Evolutionary conservation across 192 early-diverging fungal genomes (phyloP).

Genomic region (Ambispora gerdemannii): DNA sequence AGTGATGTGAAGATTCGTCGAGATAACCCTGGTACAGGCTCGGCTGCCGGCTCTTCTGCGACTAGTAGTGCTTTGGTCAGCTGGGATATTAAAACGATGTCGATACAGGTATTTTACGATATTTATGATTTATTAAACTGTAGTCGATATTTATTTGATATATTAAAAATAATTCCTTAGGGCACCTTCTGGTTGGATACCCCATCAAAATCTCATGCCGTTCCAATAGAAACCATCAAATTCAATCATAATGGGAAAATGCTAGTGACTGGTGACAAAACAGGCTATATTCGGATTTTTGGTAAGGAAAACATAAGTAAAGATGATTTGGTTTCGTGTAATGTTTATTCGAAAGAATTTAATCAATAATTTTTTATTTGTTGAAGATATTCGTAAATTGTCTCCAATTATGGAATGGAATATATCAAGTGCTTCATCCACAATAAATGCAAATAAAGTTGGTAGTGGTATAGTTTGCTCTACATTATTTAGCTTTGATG

Average conservation of each 20-base stretch:
- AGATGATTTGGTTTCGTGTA: not conserved
- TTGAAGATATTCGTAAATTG: conserved; percentile 48
- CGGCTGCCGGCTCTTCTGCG: conserved; percentile 6
- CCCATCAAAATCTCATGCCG: conserved; percentile 12
- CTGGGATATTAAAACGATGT: conserved; percentile 56
- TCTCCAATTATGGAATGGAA: conserved; percentile 59
- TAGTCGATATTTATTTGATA: conserved; percentile 4
- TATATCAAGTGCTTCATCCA: conserved; percentile 29
- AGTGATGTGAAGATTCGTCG: conserved; percentile 27
- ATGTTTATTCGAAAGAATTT: not conserved
- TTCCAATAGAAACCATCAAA: conserved; percentile 50
- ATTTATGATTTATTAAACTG: not conserved
- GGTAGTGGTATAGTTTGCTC: conserved; percentile 35
- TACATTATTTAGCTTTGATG: conserved; percentile 63
- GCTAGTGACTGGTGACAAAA: conserved; percentile 52
- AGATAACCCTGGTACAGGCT: conserved; percentile 1
- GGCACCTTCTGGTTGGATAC: conserved; percentile 37
- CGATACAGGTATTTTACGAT: conserved; percentile 39
- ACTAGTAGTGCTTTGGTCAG: conserved; percentile 45
- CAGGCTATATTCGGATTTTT: conserved; percentile 51
- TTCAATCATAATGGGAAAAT: conserved; percentile 65
- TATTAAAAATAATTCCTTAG: conserved; percentile 23
- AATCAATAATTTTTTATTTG: not conserved
- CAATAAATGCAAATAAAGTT: not conserved
- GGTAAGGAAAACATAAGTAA: conserved; percentile 33